Evolutionary conservation across 2,329 filamentous ascomycete genomes (phyloP).

Genomic region (Bipolaris oryzae): DNA sequence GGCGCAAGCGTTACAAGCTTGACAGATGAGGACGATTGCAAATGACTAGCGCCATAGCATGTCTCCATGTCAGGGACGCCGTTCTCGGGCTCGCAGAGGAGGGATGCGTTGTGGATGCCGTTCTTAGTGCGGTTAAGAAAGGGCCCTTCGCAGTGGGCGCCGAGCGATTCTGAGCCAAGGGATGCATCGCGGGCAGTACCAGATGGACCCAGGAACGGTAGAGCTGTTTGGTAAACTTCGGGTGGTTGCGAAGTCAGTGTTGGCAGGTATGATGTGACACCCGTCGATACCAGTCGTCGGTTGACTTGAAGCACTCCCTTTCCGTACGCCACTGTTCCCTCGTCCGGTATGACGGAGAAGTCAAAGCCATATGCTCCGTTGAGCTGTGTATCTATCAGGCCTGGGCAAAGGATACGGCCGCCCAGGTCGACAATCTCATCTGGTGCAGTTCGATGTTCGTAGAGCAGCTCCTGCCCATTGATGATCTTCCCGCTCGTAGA

Average conservation of each 20-base stretch:
- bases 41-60: constrained; percentile 75
- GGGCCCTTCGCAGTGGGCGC: constrained; percentile 89
- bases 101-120: constrained; percentile 79
- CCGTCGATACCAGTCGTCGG: constrained; percentile 72
- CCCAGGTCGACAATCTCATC: constrained; percentile 78
- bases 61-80: constrained; percentile 69
- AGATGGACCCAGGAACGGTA: constrained; percentile 79
- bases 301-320: constrained; percentile 76
- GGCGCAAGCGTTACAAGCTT: constrained; percentile 88
- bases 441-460: constrained; percentile 70
- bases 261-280: constrained; percentile 86
- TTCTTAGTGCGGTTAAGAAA: constrained; percentile 85
- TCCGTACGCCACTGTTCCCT: constrained; percentile 65
- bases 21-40: constrained; percentile 59
- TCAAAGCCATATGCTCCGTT: constrained; percentile 94
- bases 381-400: constrained; percentile 88
- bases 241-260: constrained; percentile 81
- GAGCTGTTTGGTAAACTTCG: constrained; percentile 80
- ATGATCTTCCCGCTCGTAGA: constrained; percentile 81
- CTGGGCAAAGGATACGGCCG: constrained; percentile 82
- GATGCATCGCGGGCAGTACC: constrained; percentile 63
- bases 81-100: constrained; percentile 67
- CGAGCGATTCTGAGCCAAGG: constrained; percentile 83
- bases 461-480: constrained; percentile 69
- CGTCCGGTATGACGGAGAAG: constrained; percentile 77